Base-by-base conservation (phyloP, 495 filamentous ascomycete genomes). In the Penicillium steckii region DNA sequence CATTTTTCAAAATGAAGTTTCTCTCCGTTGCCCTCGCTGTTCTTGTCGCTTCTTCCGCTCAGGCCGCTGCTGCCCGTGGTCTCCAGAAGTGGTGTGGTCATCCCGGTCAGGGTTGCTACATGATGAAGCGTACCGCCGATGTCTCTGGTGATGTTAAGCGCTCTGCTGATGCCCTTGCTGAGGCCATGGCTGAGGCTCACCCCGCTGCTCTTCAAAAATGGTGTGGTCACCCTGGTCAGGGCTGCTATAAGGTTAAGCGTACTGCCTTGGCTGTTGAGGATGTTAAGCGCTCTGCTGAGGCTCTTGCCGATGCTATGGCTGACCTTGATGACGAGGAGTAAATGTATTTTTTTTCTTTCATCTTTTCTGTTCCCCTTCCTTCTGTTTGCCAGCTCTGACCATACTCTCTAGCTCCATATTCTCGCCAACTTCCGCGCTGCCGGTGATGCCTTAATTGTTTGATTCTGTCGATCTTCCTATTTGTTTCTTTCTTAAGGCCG, bases 151-250 rank as follows among this genome's bases (percentile, higher is more conserved):
- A 78, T 37, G 60, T 78, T 53, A 78, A 76, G 65, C 77, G 79
- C 47, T 75, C 75, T 26, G 79, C 78, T 19, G 72, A 78, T n/a
- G 78, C 70, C 33, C 57, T 77, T 22, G 75, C 74, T 23, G 72
- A 75, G 43, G 73, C 76, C 49, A 65, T 75, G 60, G 60, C 70
- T 9, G 61, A 67, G 13, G 57, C 61, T 30, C 55, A 60, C 21
- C 59, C 68, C n/a, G 55, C 55, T 18, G 63, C 61, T n/a, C 52
- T 62, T 29, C 45, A 61, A 38, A 68, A 59, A 44, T 74, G 71
- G 69, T 78, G 77, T 44, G 53, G 54, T 27, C 62, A 62, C 41
- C 66, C 65, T 32, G 77, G 72, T 15, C 66, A 77, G 53, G 59
- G 64, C 42, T 79, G 77, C 66, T 29, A 37, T 24, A 79, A 73